Evolutionary conservation across 2,329 filamentous ascomycete species (phyloP).

Genomic region (Penicillium digitatum): DNA sequence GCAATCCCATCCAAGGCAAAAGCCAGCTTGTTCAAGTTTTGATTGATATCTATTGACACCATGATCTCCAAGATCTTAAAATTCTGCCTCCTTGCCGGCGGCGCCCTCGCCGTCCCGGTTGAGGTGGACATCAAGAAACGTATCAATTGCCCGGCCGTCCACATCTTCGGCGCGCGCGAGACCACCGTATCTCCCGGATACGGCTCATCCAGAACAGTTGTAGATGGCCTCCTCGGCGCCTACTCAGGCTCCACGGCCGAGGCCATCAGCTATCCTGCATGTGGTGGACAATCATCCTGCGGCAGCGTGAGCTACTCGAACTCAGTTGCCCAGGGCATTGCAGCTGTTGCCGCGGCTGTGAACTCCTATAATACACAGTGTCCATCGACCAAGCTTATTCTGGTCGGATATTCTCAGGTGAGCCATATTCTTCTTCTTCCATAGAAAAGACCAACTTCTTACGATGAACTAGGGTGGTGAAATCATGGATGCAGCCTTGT

Average conservation of each 20-base stretch:
- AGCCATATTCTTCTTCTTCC: conserved; percentile 1
- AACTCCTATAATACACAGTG: conserved; percentile 56
- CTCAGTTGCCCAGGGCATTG: conserved; percentile 56
- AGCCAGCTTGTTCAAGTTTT: neutral
- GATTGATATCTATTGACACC: neutral
- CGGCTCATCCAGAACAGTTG: conserved; percentile 49
- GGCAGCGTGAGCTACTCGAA: conserved; percentile 58
- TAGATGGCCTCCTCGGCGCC: conserved; percentile 49
- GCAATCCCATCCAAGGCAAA: neutral
- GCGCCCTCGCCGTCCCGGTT: conserved; percentile 8
- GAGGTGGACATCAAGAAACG: conserved; percentile 15
- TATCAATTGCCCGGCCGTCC: conserved; percentile 43
- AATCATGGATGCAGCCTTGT: conserved; percentile 61
- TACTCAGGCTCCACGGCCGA: conserved; percentile 53
- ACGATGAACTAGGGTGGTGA: conserved; percentile 50
- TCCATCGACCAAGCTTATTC: conserved; percentile 55
- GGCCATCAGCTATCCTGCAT: conserved; percentile 59
- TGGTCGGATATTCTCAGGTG: conserved; percentile 62
- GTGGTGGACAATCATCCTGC: conserved; percentile 57
- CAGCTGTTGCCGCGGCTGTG: conserved; percentile 57
- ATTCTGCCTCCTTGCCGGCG: conserved; percentile 4
- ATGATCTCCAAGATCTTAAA: conserved; percentile 10
- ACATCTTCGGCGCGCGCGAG: conserved; percentile 52
- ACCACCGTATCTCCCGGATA: conserved; percentile 50
- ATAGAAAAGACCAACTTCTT: neutral